Percentiles rank a stretch among this genome's conserved stretches.
phyloP scores from a whole-genome alignment of 768 basidiomycete genomes.

The Cystofilobasidium ferigula region DNA sequence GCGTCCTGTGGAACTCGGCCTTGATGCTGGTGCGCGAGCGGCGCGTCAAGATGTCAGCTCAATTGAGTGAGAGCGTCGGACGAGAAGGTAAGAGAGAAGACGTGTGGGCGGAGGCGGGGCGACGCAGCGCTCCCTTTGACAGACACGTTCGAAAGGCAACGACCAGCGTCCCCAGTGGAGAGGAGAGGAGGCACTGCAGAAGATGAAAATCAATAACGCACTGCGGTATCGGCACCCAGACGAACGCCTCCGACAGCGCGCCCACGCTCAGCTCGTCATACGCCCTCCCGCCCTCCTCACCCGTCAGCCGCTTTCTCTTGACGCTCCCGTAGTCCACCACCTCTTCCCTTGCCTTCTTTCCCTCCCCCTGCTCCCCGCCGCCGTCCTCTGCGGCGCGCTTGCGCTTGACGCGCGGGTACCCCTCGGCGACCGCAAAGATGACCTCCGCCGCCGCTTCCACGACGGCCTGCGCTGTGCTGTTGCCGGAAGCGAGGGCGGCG shows the following conservation, averaged over 20 bases:
- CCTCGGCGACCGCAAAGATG: conserved; percentile 8
- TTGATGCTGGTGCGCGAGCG: conserved; percentile 55
- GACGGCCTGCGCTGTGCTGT: background rate
- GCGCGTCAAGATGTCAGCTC: conserved; percentile 43
- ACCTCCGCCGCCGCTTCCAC: conserved; percentile 12
- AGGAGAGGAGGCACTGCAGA: background rate
- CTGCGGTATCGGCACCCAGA: conserved; percentile 8
- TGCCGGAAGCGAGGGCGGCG: background rate
- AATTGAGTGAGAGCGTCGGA: conserved; percentile 36
- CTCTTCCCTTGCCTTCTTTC: conserved; percentile 33
- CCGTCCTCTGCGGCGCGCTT: conserved; percentile 33
- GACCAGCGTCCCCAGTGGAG: background rate
- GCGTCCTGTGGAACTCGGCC: conserved; percentile 45
- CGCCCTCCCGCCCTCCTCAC: conserved; percentile 42
- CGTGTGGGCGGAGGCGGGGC: too few relatives aligned
- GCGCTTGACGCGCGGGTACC: conserved; percentile 9
- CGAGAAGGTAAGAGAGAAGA: conserved; percentile 17
- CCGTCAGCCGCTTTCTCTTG: conserved; percentile 31
- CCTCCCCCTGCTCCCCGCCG: conserved; percentile 42
- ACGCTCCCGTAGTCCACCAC: conserved; percentile 27
- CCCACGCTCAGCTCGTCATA: conserved; percentile 48
- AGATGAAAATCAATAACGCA: too few relatives aligned
- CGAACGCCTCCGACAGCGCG: conserved; percentile 39
- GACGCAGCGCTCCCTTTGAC: background rate
- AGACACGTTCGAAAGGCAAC: background rate